Evolutionary conservation across 768 basidiomycete species (phyloP), one percentile per base, ranked within the genome.

Genomic region (Leccinum subtestaceum): DNA sequence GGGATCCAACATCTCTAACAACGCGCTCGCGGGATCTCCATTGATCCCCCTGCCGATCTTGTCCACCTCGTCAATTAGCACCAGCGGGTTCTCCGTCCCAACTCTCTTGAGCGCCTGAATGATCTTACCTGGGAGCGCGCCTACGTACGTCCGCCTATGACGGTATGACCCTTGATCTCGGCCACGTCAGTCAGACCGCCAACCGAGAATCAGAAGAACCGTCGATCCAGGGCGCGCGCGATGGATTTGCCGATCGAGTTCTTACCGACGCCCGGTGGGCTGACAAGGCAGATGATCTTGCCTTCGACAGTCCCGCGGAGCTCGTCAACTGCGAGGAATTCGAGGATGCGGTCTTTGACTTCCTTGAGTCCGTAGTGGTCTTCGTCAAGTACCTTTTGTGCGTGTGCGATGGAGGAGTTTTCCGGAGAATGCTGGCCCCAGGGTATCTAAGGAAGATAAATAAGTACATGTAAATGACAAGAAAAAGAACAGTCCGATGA

Each of bases 191-290:
- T 93, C 70, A 99, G 74, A 13, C 97, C 97, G 63, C 97, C 96
- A 4, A 98, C 96, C 9, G 91, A 93, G 77, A 99, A 97, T 50
- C 95, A 83, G 84, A 95, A 98, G 78, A 98, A 98, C 71, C 94
- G 88, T 59, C 97, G 77, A 27, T 89, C 86, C 23, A 99, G 78
- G 4, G 96, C 95, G 15, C 94, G 83, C 0, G 97, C 89, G 53
- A 99, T 97, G 2, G 89, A 91, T 79, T 95, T 95, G 52, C 95
- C 96, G 46, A 98, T 97, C 57, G 86, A 89, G 4, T 96, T 98
- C 79, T 98, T 98, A 46, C 96, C 96, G 4, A 99, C 97, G 70
- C 96, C 96, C 3, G 96, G 97, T 10, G 97, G 97, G 15, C 97
- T 97, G 40, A 90, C 93, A 23, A 99, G 84, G 67, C 95, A 96